Evolutionary conservation across 345 rosid species (phyloP).

Genomic region (Salix brachista): DNA sequence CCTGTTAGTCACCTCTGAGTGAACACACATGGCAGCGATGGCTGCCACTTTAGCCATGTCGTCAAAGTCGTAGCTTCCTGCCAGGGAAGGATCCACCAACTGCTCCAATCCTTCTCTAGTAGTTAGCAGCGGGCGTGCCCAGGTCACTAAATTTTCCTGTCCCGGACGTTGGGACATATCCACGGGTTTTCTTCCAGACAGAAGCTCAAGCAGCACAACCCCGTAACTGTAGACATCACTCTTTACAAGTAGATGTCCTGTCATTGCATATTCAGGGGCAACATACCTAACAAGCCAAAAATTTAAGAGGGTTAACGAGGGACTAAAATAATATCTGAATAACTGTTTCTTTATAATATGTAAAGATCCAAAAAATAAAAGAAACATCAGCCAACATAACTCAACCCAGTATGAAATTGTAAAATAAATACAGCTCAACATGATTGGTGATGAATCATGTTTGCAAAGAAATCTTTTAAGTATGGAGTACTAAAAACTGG

Average conservation of each 20-base stretch:
- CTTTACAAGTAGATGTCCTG: conserved; percentile 97
- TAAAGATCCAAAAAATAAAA: neutral
- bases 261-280: conserved; percentile 99
- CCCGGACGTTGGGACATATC: conserved; percentile 98
- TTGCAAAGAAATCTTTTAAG: neutral
- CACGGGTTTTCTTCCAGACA: conserved; percentile 92
- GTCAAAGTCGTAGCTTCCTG: conserved; percentile 71
- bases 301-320: neutral
- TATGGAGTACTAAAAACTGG: neutral
- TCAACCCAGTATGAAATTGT: neutral
- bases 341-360: neutral
- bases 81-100: conserved; percentile 76
- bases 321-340: neutral
- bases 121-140: conserved; percentile 91
- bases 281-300: conserved; percentile 63
- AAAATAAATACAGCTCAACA: neutral
- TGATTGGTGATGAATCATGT: neutral
- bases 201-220: conserved; percentile 97
- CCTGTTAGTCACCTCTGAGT: conserved; percentile 85
- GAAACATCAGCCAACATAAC: neutral
- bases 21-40: conserved; percentile 97
- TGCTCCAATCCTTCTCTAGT: conserved; percentile 81
- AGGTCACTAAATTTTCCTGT: conserved; percentile 93
- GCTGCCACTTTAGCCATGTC: conserved; percentile 98
- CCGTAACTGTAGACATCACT: conserved; percentile 99